Evolutionary conservation across 1,139 yeast species (phyloP).

Genomic region (Geotrichum reessii): DNA sequence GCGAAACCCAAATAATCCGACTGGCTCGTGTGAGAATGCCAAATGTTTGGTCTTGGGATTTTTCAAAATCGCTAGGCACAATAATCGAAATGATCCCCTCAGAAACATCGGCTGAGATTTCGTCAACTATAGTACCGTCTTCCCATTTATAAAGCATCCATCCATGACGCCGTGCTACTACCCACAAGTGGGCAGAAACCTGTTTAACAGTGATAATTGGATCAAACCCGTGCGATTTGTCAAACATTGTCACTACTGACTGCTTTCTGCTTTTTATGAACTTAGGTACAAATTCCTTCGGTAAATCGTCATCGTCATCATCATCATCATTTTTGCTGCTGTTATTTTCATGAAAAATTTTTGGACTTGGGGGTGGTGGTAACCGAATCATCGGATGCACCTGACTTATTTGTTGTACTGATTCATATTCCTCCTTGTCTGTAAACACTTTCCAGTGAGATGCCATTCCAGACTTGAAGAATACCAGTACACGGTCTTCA

Average conservation of each 20-base stretch:
- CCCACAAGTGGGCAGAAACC: constrained; percentile 24
- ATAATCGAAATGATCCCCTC: constrained; percentile 18
- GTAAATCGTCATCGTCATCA: background rate
- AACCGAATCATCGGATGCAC: constrained; percentile 13
- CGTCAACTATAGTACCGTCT: constrained; percentile 21
- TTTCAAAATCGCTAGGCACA: constrained; percentile 14
- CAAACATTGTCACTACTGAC: constrained; percentile 15
- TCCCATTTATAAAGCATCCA: constrained; percentile 28
- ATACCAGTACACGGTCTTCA: constrained; percentile 22
- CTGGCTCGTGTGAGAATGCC: constrained; percentile 26
- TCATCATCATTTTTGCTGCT: background rate
- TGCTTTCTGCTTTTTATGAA: constrained; percentile 10
- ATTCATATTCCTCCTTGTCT: constrained; percentile 7
- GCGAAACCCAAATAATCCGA: constrained; percentile 24
- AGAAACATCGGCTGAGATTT: constrained; percentile 25
- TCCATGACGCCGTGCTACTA: constrained; percentile 24
- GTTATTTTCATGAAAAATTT: background rate
- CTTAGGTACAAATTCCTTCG: constrained; percentile 5
- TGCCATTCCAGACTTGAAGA: constrained; percentile 21
- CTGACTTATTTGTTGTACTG: constrained; percentile 12
- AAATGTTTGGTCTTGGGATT: constrained; percentile 15
- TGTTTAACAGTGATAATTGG: constrained; percentile 19
- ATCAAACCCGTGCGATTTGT: constrained; percentile 20
- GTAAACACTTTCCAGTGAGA: constrained; percentile 14
- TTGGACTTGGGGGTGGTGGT: constrained; percentile 10